phyloP scores from a whole-genome alignment of 257 asterid genomes.

The Mitragyna speciosa region DNA sequence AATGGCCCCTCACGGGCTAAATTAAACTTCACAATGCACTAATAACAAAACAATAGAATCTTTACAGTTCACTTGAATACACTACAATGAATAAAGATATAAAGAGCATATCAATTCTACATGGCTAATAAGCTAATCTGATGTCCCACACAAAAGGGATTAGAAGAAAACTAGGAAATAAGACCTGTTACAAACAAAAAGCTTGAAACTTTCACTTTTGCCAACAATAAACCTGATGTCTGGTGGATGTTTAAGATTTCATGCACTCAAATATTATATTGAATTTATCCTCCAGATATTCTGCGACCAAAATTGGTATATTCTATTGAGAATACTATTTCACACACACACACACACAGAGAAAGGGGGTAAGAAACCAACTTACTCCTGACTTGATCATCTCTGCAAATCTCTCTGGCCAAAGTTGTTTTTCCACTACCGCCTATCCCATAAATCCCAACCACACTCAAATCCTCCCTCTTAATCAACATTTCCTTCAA shows the following conservation, averaged over 20 bases:
- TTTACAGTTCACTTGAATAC: too few relatives aligned
- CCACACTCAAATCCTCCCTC: slow-evolving; percentile 32
- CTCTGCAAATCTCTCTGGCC: slow-evolving; percentile 80
- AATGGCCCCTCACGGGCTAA: background rate
- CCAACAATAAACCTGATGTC: background rate
- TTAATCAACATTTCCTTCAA: slow-evolving; percentile 65
- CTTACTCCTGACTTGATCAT: slow-evolving; percentile 63
- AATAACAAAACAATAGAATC: background rate
- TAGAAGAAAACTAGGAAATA: background rate
- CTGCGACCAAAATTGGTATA: background rate
- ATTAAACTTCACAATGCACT: background rate
- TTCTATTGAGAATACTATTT: background rate
- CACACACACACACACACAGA: background rate
- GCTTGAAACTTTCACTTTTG: background rate
- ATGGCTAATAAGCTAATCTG: background rate
- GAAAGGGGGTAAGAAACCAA: background rate
- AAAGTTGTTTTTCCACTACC: slow-evolving; percentile 94
- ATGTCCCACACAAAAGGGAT: background rate
- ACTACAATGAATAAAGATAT: background rate
- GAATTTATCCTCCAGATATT: background rate
- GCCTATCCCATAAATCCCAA: slow-evolving; percentile 80
- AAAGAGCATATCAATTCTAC: too few relatives aligned
- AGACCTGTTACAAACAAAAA: background rate
- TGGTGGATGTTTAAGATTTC: background rate
- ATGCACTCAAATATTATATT: background rate